Conservation (phyloP, 106 monocot species). For the Dioscorea alata region DNA sequence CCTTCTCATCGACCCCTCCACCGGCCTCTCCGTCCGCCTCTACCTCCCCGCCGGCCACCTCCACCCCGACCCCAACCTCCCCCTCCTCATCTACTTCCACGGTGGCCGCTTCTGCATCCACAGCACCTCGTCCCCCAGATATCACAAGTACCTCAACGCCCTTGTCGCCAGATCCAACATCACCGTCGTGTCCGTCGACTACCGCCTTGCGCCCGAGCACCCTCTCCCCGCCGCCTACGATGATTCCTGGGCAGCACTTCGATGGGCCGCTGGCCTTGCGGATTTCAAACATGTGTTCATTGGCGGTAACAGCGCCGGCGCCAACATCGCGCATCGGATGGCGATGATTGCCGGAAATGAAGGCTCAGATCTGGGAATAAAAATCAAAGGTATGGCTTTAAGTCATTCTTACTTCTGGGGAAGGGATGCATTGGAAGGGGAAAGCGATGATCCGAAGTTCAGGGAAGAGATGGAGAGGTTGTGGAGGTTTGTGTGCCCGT, state of each 20-base stretch:
- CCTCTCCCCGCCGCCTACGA: slow-evolving; percentile 5
- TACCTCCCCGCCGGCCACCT: background rate
- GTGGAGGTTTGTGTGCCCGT: background rate
- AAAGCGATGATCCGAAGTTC: background rate
- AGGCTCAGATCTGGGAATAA: background rate
- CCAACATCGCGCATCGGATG: background rate
- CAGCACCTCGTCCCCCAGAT: background rate
- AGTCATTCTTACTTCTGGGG: background rate
- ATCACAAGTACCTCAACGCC: slow-evolving; percentile 1
- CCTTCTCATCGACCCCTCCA: background rate
- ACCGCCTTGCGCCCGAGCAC: slow-evolving; percentile 27
- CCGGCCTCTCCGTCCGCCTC: background rate
- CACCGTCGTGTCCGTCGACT: slow-evolving; percentile 18
- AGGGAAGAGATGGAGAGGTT: background rate
- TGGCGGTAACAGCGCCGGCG: slow-evolving; percentile 4
- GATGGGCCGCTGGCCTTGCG: background rate
- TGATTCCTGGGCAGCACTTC: background rate
- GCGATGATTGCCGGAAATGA: background rate
- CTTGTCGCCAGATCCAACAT: background rate
- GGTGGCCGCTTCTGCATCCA: background rate
- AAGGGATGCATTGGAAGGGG: background rate
- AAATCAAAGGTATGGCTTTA: background rate
- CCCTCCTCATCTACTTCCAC: slow-evolving; percentile 3
- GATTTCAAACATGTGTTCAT: background rate
- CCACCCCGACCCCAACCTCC: background rate